These are phyloP conservation scores for Tetrahymena malaccensis DNA, from an alignment of 73 alveolate species.

Conservation along the genomic window DNA sequence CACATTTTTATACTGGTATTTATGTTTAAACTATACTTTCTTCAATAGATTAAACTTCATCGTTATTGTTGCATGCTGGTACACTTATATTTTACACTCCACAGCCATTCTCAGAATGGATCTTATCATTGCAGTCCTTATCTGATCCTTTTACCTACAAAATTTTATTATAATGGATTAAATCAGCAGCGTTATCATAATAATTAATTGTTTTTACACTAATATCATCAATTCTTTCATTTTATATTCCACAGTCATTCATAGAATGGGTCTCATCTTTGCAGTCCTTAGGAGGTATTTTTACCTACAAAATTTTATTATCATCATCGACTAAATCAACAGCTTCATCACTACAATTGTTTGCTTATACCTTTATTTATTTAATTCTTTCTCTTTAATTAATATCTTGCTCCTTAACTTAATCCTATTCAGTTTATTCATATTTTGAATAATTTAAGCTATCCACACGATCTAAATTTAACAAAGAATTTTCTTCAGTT, in stretches of 20 bases:
- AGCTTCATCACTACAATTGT: no score
- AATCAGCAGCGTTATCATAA: background rate
- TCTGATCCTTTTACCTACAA: background rate
- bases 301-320: no score
- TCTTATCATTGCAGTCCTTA: background rate
- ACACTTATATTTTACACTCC: background rate
- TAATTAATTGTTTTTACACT: no score
- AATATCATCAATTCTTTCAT: no score
- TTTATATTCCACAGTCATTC: no score
- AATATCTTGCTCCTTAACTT: background rate
- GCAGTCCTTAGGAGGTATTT: no score
- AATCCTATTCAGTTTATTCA: background rate
- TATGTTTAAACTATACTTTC: background rate
- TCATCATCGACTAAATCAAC: background rate
- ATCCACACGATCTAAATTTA: background rate
- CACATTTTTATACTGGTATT: background rate
- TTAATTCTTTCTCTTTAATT: background rate
- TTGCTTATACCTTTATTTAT: no score
- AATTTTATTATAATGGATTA: no score
- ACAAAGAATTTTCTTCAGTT: background rate
- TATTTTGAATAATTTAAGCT: no score
- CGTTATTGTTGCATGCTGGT: background rate
- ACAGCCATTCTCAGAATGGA: background rate
- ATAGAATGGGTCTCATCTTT: background rate
- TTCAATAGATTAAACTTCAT: background rate